A percentile compares a stretch with the other conserved stretches of the same genome.
Evolutionary conservation across 148 eudicot genomes (phyloP).

Genomic region (Camellia sinensis): DNA sequence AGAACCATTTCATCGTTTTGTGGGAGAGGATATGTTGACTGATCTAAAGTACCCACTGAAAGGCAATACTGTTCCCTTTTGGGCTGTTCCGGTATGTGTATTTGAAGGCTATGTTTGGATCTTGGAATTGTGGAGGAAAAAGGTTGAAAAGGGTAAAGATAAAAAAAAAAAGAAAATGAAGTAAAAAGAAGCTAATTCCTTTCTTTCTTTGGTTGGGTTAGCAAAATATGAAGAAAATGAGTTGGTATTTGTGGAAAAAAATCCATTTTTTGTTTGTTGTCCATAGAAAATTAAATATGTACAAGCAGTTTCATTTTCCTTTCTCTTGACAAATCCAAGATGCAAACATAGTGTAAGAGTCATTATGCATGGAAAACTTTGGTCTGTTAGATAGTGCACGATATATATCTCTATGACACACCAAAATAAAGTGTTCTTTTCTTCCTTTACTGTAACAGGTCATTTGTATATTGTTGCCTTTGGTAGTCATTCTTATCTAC

Average conservation of each 20-base stretch:
- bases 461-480: conserved; percentile 69
- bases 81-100: conserved; percentile 78
- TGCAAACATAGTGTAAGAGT: neutral
- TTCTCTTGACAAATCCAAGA: no score
- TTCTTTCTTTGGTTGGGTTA: no score
- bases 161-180: no score
- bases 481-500: conserved; percentile 49
- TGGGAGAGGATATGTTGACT: conserved; percentile 79
- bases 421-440: neutral
- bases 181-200: no score
- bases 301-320: no score
- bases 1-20: conserved; percentile 81
- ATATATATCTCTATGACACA: neutral
- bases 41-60: conserved; percentile 77
- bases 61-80: conserved; percentile 73
- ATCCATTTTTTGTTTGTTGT: no score
- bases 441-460: conserved; percentile 39
- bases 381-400: neutral
- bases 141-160: no score
- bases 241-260: no score
- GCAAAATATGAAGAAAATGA: no score
- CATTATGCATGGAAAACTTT: neutral
- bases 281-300: no score
- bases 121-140: no score
- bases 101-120: neutral